A percentile compares a stretch with the other conserved stretches of the same genome.
These are phyloP conservation scores for Calamus simplicifolius DNA, from an alignment of 176 grass and related monocot species.

Conservation along the genomic window DNA sequence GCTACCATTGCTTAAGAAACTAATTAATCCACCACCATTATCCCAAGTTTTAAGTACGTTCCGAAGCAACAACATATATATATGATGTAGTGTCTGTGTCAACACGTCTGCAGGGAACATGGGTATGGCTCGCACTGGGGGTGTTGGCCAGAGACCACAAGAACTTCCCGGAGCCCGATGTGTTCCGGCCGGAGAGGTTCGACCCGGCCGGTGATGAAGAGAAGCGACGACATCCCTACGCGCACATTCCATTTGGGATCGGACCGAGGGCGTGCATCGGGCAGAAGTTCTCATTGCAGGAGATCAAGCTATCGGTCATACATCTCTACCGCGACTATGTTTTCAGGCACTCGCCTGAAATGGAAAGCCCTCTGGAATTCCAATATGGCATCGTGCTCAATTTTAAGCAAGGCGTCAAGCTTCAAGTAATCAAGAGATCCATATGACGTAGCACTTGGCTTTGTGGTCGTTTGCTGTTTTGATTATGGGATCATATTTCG, in stretches of 20 bases:
- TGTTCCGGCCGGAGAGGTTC: conserved; percentile 74
- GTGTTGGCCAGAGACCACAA: conserved; percentile 71
- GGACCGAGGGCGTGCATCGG: conserved; percentile 79
- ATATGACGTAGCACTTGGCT: too few relatives aligned
- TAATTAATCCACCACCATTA: too few relatives aligned
- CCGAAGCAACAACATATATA: too few relatives aligned
- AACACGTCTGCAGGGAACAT: conserved; percentile 47
- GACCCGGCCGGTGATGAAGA: conserved; percentile 46
- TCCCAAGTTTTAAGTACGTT: too few relatives aligned
- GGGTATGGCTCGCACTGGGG: conserved; percentile 84
- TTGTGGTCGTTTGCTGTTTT: too few relatives aligned
- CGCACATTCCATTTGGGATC: conserved; percentile 78
- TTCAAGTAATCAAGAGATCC: conserved; percentile 35
- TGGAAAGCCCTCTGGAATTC: conserved; percentile 77
- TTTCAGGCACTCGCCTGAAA: conserved; percentile 67
- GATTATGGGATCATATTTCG: too few relatives aligned
- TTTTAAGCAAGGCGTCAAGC: conserved; percentile 83
- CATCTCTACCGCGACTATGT: conserved; percentile 61
- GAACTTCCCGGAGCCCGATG: conserved; percentile 76
- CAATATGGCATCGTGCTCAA: conserved; percentile 75
- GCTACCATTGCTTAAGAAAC: too few relatives aligned
- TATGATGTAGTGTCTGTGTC: too few relatives aligned
- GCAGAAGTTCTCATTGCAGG: conserved; percentile 75
- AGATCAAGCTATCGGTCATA: conserved; percentile 79
- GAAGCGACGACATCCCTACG: conserved; percentile 59